A percentile compares a stretch with the other conserved stretches of the same genome.
Evolutionary conservation across 2,329 filamentous ascomycete genomes (phyloP).

Genomic region (Stachybotrys chlorohalonatus): DNA sequence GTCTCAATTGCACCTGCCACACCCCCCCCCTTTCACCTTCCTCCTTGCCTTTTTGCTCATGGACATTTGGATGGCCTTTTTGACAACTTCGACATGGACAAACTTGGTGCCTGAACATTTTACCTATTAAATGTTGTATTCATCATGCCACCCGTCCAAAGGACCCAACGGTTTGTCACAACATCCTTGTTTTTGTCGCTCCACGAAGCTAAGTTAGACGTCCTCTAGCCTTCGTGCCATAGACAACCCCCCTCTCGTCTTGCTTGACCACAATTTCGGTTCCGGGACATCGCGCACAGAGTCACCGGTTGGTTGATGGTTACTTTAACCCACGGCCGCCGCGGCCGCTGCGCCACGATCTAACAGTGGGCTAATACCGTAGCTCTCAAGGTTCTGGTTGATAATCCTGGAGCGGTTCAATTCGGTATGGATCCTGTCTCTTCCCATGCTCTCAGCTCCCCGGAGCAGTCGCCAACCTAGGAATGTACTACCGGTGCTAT

Average conservation of each 20-base stretch:
- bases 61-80: background rate
- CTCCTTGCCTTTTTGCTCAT: background rate
- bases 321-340: background rate
- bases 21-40: background rate
- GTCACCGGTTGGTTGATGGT: too few species aligned
- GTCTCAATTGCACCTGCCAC: background rate
- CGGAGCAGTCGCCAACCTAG: background rate
- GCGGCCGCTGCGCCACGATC: background rate
- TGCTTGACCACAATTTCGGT: too few species aligned
- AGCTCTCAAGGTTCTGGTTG: background rate
- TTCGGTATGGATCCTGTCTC: background rate
- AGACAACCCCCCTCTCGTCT: too few species aligned
- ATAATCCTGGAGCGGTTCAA: background rate
- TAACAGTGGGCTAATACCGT: background rate
- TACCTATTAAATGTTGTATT: too few species aligned
- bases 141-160: too few species aligned
- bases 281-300: too few species aligned
- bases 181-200: too few species aligned
- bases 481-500: background rate
- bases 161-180: too few species aligned
- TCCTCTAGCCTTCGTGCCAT: too few species aligned
- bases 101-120: too few species aligned
- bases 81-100: too few species aligned
- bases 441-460: background rate
- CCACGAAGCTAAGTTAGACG: too few species aligned